phyloP scores from a whole-genome alignment of 2,329 filamentous ascomycete species.

The Fusarium solani-melongenae region DNA sequence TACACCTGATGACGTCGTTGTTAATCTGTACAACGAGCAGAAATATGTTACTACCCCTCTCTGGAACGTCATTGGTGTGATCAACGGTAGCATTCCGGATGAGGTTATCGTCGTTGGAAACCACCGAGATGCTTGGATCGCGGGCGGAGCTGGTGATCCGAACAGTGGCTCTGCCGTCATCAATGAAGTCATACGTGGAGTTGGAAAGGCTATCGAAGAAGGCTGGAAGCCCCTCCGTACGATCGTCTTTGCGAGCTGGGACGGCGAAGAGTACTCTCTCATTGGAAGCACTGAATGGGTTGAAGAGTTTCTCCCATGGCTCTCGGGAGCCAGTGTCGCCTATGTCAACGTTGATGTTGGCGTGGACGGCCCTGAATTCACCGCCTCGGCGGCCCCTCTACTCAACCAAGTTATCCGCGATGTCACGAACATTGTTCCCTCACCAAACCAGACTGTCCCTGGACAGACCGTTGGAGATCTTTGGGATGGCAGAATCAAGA shows the following conservation, averaged over 20 bases:
- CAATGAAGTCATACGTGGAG: constrained; percentile 81
- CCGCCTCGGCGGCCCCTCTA: constrained; percentile 76
- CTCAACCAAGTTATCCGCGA: constrained; percentile 79
- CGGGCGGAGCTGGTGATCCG: constrained; percentile 84
- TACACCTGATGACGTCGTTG: constrained; percentile 74
- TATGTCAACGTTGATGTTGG: constrained; percentile 90
- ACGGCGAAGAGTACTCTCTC: constrained; percentile 86
- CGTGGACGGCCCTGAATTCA: constrained; percentile 72
- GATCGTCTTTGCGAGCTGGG: constrained; percentile 88
- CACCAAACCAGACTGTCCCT: constrained; percentile 80
- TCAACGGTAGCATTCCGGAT: constrained; percentile 86
- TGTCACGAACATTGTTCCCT: constrained; percentile 70
- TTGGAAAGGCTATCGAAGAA: constrained; percentile 75
- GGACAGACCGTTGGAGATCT: constrained; percentile 77
- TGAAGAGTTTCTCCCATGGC: constrained; percentile 87
- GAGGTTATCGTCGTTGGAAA: constrained; percentile 94
- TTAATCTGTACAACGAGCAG: constrained; percentile 83
- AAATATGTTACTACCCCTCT: constrained; percentile 83
- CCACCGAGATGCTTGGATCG: constrained; percentile 90
- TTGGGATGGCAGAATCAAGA: constrained; percentile 71
- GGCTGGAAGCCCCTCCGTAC: constrained; percentile 77
- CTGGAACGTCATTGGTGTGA: constrained; percentile 92
- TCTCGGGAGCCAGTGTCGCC: constrained; percentile 77
- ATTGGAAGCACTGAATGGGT: constrained; percentile 94
- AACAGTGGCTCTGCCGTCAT: constrained; percentile 84